Conservation (phyloP, 306 rosid genomes). For the Castanopsis chinensis region DNA sequence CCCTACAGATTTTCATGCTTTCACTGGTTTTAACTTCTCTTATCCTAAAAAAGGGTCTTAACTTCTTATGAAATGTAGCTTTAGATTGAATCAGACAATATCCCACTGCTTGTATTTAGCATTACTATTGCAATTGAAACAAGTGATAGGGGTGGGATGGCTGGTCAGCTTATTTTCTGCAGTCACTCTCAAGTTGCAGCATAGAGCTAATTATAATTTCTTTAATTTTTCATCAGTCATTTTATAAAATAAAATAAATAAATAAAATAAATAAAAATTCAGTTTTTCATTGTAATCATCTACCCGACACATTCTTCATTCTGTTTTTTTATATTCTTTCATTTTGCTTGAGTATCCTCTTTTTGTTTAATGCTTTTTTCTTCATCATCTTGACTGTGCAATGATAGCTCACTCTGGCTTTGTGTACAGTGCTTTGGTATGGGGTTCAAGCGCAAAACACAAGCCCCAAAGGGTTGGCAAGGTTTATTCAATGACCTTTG, state of each 20-base stretch:
- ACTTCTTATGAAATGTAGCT: background rate
- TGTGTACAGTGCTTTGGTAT: constrained; percentile 80
- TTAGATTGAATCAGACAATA: background rate
- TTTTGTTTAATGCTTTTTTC: background rate
- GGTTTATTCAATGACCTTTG: constrained; percentile 39
- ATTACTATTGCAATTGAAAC: background rate
- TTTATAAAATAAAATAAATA: too few species aligned
- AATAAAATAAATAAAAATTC: background rate
- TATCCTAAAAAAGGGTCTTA: background rate
- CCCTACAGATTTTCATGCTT: constrained; percentile 13
- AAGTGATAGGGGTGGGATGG: background rate
- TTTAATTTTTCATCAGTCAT: background rate
- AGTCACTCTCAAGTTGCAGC: background rate
- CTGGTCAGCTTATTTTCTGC: background rate
- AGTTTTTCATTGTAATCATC: background rate
- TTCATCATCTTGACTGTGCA: background rate
- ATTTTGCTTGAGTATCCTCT: background rate
- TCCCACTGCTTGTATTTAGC: background rate
- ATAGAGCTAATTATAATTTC: background rate
- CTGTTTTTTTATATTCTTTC: background rate
- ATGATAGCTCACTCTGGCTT: constrained; percentile 23
- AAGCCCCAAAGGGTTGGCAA: constrained; percentile 98
- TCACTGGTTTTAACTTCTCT: background rate
- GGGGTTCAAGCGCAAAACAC: constrained; percentile 97
- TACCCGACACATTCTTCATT: background rate